Evolutionary conservation across 768 basidiomycete species (phyloP), one percentile per base, ranked within the genome.

Genomic region (Tremella yokohamensis): DNA sequence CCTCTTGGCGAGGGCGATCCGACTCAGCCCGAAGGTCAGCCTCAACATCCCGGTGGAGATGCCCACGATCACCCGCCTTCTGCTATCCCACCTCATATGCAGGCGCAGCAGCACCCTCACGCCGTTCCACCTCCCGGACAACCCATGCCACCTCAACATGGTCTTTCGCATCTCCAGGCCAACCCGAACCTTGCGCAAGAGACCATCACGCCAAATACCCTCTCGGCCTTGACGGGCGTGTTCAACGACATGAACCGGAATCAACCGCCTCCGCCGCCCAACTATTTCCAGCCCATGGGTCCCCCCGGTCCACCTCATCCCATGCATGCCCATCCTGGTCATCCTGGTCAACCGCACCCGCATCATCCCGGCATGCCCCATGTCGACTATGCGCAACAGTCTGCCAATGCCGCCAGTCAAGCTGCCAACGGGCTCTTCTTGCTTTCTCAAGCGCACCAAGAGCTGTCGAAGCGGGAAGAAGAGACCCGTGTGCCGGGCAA

Each of bases 361-460:
- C 55, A 62, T 38, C 52, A 50, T 8, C 49, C 40, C n/a, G 24
- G 26, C 22, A 40, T 12, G 7, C 56, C 56, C 9, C 40, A 56
- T n/a, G 68, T 65, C 15, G 73, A 72, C 49, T 74, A 75, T 44
- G 74, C 68, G n/a, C 70, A 75, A 39, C 78, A 87, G 2, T 63
- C 65, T 20, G 81, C 81, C 49, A 85, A 79, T 40, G 83, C 87
- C 8, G 81, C 89, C 1, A 83, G 77, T 44, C 81, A 84, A 18
- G 89, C 90, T 54, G 87, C 90, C 52, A 96, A 94, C 72, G 92
- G 93, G 24, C 84, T 97, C 47, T 97, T 93, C 79, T 81, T 97
- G 49, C 85, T 97, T 53, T 87, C 86, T 0, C 92, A 97, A 78
- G 93, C 92, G 24, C 92, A 96, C 73, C 92, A 96, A 75, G 92